Base-by-base conservation (phyloP, 2,329 filamentous ascomycete species). In the Sporothrix pseudoabietina region DNA sequence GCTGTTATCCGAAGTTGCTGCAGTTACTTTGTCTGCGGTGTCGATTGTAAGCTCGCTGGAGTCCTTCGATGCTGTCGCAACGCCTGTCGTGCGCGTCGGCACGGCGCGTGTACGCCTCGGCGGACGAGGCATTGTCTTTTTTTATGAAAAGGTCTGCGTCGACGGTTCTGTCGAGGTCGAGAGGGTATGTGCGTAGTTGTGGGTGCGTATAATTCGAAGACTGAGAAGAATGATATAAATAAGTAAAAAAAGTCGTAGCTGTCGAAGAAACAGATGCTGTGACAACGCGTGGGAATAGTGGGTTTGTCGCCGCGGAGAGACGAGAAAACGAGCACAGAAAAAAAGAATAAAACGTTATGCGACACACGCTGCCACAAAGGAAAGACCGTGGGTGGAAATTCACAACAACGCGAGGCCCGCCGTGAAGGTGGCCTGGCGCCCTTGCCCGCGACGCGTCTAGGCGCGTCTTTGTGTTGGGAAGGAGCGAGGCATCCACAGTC, bases 1-100 rank as follows among this genome's bases (percentile, higher is more conserved):
- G 77, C 71, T 39, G 39, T n/a, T 81, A 79, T 75, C 80, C 80
- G 44, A 80, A 77, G 72, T 78, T 78, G 77, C 81, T 79, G 61
- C 35, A 1, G 68, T 44, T 44, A 41, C 32, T 10, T 52, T 63
- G 19, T 59, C 80, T 79, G 71, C 81, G 77, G 70, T 72, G 22
- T 47, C 57, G 26, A 26, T 8, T 14, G 6, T 47, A n/a, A 8
- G 59, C n/a, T 65, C 71, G 35, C 16, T 47, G 10, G 30, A 26
- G 41, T 52, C 16, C 3, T 44, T 49, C n/a, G 61, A 55, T 49
- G 68, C 30, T 1, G 41, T 12, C 4, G 63, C 63, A 14, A 16
- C 35, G 2, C 65, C 44, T 2, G 69, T 32, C 3, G 73, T 59
- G 69, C 73, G 66, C 69, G 75, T 69, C 70, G 72, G 55, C 22